Percentiles rank a stretch among this genome's conserved stretches.
Evolutionary conservation across 768 basidiomycete genomes (phyloP).

Genomic region (Naganishia onofrii): DNA sequence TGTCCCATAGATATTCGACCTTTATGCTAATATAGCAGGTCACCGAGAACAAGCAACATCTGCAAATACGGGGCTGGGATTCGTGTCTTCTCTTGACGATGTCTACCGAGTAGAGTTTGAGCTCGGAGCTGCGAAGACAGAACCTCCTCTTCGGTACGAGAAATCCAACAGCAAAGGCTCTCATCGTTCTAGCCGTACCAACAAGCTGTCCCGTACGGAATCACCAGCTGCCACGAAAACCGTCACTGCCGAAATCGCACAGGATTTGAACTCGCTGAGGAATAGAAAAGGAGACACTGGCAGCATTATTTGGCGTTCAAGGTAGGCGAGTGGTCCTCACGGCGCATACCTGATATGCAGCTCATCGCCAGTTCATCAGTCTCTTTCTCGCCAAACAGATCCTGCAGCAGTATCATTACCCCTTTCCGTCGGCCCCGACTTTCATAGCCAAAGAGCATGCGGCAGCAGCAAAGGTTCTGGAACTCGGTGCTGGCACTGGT

Average conservation of each 20-base stretch:
- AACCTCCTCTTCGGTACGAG: background rate
- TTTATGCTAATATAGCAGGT: constrained; percentile 44
- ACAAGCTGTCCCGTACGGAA: background rate
- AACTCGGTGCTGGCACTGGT: constrained; percentile 50
- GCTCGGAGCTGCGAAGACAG: constrained; percentile 10
- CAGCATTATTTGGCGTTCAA: constrained; percentile 49
- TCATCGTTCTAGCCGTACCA: background rate
- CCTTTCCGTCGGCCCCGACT: constrained; percentile 3
- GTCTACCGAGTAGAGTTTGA: constrained; percentile 39
- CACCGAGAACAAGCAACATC: constrained; percentile 24
- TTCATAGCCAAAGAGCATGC: constrained; percentile 34
- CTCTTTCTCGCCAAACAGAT: constrained; percentile 42
- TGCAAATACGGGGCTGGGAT: constrained; percentile 40
- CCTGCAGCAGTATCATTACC: constrained; percentile 38
- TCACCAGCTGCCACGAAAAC: constrained; percentile 1
- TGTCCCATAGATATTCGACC: constrained; percentile 41
- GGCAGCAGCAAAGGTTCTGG: constrained; percentile 35
- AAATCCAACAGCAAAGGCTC: background rate
- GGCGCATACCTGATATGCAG: background rate
- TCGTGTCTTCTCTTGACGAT: constrained; percentile 35
- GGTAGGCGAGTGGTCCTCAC: constrained; percentile 28
- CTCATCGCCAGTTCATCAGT: constrained; percentile 24
- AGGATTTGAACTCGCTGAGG: constrained; percentile 46
- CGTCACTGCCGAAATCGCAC: constrained; percentile 38
- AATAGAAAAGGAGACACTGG: constrained; percentile 50